Base-by-base conservation (phyloP, 495 filamentous ascomycete genomes). In the Hypoxylon crocopeplum region DNA sequence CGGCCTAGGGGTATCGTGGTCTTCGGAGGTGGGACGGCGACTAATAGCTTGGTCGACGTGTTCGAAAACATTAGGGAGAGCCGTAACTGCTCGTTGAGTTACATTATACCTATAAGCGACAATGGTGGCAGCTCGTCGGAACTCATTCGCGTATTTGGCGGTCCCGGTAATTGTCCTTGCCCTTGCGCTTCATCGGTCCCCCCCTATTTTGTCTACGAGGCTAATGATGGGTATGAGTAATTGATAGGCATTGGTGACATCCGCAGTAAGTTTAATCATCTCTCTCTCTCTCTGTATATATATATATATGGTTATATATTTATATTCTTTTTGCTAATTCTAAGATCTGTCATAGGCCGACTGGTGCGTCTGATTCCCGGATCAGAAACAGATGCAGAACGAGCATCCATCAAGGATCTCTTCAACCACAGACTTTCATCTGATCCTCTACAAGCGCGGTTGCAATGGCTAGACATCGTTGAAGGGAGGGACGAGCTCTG, bases 111-210 rank as follows among this genome's bases (percentile, higher is more conserved):
- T 12, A 96, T 97, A 66, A 91, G 87, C 61, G 93, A 98, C 72
- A 98, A 98, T 76, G 93, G 93, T 21, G 93, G 93, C 13, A 92
- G 87, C 25, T 92, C 92, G 0, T 93, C 89, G 5, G 93, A 98
- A 75, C 72, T 97, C 63, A 93, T 97, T 57, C 82, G 93, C 12
- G 90, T 98, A 12, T 90, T 97, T 72, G 93, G 93, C 1, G 93
- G 93, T 0, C 93, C 93, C 45, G 76, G 76, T 78, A 61, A 58
- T 67, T 20, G 8, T 34, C 17, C 13, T 2, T 10, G 29, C 19
- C 21, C 29, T 7, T 36, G 25, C 1, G 16, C 3, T n/a, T 37
- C 20, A 22, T 59, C 22, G 20, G 13, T 22, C 12, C 8, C 27
- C 30, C 6, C n/a, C 2, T 40, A 27, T 27, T 8, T 6, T 71